These are phyloP conservation scores for Rhinocladiella mackenziei DNA, from an alignment of 2,329 filamentous ascomycete genomes.

Conservation along the genomic window DNA sequence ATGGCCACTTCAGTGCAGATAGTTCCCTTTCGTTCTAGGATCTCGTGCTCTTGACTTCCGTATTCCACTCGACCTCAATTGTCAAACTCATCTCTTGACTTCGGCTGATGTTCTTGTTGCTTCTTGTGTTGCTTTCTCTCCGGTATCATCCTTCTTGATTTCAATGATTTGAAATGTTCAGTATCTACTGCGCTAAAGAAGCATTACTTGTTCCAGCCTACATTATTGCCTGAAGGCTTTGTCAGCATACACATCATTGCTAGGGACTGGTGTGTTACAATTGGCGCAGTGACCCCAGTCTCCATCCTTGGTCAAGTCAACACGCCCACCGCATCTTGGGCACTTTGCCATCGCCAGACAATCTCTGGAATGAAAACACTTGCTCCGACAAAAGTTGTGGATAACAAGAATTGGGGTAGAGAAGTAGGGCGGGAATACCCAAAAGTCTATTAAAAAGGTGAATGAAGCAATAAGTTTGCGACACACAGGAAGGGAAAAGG, in stretches of 20 bases:
- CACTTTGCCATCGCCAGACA: constrained; percentile 21
- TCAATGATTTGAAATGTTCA: constrained; percentile 14
- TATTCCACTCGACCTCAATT: neutral
- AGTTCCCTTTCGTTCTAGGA: too few species aligned
- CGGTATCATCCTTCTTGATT: constrained; percentile 15
- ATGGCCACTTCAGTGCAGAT: too few species aligned
- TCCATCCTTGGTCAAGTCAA: constrained; percentile 27
- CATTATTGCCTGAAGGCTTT: constrained; percentile 15
- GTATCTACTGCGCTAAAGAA: neutral
- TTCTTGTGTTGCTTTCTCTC: constrained; percentile 5
- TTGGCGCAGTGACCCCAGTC: constrained; percentile 28
- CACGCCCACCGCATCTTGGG: constrained; percentile 23
- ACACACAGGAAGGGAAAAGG: too few species aligned
- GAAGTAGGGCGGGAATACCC: too few species aligned
- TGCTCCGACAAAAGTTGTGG: too few species aligned
- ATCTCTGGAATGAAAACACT: neutral
- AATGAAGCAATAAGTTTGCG: too few species aligned
- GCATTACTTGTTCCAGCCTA: constrained; percentile 4
- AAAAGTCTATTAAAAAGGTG: too few species aligned
- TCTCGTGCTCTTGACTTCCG: too few species aligned
- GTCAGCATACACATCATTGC: neutral
- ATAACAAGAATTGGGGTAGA: too few species aligned
- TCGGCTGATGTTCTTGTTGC: constrained; percentile 2
- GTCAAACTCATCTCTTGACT: constrained; percentile 8
- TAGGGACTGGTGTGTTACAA: constrained; percentile 11